phyloP scores from a whole-genome alignment of 2,329 filamentous ascomycete genomes.

The Hymenoscyphus repandus region DNA sequence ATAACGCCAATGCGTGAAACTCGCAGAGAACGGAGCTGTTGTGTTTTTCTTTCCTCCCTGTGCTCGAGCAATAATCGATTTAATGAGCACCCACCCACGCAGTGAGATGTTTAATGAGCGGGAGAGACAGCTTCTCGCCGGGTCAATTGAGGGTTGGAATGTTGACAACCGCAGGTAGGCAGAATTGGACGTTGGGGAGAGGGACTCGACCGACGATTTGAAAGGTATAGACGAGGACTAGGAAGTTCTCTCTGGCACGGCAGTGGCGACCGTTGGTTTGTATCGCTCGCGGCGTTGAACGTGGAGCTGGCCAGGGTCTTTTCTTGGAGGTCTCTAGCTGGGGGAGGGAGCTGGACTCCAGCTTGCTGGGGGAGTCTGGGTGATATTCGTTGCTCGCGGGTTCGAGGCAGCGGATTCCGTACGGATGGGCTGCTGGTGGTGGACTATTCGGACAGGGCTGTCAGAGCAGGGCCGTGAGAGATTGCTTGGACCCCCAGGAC shows the following conservation, averaged over 20 bases:
- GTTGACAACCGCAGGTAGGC: neutral
- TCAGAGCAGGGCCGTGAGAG: constrained; percentile 3
- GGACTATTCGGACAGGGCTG: constrained; percentile 1
- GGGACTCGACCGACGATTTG: neutral
- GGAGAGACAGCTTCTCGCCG: too few relatives aligned
- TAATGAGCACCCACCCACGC: too few relatives aligned
- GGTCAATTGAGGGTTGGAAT: too few relatives aligned
- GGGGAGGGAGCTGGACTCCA: too few relatives aligned
- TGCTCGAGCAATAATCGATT: neutral
- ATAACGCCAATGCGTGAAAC: constrained; percentile 25
- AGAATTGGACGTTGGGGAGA: neutral
- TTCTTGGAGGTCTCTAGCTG: neutral
- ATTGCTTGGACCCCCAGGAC: constrained; percentile 14
- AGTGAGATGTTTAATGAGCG: too few relatives aligned
- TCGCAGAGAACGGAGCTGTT: constrained; percentile 4
- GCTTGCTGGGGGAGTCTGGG: neutral
- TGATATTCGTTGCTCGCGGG: constrained; percentile 1
- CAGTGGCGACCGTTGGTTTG: neutral
- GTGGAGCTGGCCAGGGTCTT: neutral
- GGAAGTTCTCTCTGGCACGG: neutral
- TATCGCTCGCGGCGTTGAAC: neutral
- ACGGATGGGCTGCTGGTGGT: neutral
- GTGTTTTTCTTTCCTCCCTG: constrained; percentile 3
- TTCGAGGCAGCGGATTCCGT: neutral
- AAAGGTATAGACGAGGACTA: neutral